Conservation (phyloP, 179 eudicot genomes). For the Silene vulgaris region DNA sequence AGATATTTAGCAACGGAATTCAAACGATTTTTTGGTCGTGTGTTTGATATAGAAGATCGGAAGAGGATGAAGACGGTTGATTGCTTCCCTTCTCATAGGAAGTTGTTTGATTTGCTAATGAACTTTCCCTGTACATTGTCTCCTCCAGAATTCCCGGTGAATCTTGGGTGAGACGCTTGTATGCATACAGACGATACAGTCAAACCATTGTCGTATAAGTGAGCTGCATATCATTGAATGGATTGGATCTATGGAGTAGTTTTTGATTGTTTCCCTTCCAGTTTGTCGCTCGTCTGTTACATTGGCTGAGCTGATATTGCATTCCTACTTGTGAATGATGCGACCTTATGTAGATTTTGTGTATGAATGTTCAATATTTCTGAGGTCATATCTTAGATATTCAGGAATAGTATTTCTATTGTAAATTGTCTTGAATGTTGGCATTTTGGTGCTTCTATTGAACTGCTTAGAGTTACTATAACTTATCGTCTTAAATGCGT, state of each 20-base stretch:
- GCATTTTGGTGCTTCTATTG: neutral
- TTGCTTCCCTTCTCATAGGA: conserved; percentile 5
- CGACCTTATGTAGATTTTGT: neutral
- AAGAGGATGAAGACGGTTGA: conserved; percentile 8
- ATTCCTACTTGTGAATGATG: neutral
- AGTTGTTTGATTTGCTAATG: neutral
- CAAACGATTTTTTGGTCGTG: conserved; percentile 1
- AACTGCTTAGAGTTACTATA: neutral
- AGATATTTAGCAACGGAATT: neutral
- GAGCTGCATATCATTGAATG: neutral
- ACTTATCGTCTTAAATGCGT: neutral
- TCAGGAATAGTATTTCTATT: neutral
- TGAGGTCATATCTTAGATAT: neutral
- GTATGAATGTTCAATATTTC: neutral
- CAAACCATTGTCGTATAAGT: neutral
- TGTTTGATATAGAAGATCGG: conserved; percentile 14
- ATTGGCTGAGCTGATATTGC: neutral
- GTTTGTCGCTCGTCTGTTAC: neutral
- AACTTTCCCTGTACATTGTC: conserved; percentile 3
- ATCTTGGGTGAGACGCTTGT: neutral
- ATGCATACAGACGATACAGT: too few species aligned
- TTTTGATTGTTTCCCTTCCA: neutral
- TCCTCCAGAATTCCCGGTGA: neutral
- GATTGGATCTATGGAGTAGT: neutral
- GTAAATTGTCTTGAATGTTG: neutral